Evolutionary conservation across 495 filamentous ascomycete species (phyloP).

Genomic region (Xylaria palmicola): DNA sequence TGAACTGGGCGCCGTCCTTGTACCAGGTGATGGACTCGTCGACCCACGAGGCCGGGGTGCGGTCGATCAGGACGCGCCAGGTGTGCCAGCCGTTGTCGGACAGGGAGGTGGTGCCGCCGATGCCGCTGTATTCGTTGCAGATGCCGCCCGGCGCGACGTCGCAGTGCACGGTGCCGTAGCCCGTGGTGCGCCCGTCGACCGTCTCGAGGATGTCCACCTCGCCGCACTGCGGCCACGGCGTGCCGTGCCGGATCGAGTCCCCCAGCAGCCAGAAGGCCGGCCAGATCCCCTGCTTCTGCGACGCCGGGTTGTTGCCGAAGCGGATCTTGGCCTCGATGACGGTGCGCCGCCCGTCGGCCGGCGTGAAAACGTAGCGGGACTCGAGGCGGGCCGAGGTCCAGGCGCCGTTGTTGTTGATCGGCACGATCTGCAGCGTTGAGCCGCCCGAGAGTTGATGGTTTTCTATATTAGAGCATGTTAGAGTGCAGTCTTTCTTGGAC

Average conservation of each 20-base stretch:
- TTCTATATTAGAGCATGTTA: not conserved
- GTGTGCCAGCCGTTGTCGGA: slow-evolving; percentile 47
- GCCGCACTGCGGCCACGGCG: slow-evolving; percentile 47
- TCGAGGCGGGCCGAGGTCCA: slow-evolving; percentile 54
- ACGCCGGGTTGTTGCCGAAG: slow-evolving; percentile 37
- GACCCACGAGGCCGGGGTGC: slow-evolving; percentile 36
- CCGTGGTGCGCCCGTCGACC: slow-evolving; percentile 43
- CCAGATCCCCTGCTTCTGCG: slow-evolving; percentile 52
- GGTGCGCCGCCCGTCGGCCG: slow-evolving; percentile 35
- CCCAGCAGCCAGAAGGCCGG: slow-evolving; percentile 57
- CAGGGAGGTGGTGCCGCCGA: slow-evolving; percentile 31
- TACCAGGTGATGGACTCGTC: slow-evolving; percentile 49
- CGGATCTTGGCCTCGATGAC: slow-evolving; percentile 44
- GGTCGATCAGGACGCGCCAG: slow-evolving; percentile 48
- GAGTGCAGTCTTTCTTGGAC: too few relatives aligned
- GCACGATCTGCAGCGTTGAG: slow-evolving; percentile 46
- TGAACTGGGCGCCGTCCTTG: slow-evolving; percentile 43
- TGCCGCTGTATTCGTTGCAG: slow-evolving; percentile 49
- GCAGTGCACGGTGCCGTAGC: slow-evolving; percentile 51
- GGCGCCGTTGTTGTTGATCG: slow-evolving; percentile 35
- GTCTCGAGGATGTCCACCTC: slow-evolving; percentile 54
- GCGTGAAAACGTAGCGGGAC: slow-evolving; percentile 44
- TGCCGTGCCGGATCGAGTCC: slow-evolving; percentile 37
- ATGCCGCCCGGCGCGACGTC: slow-evolving; percentile 40
- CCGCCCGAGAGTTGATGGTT: slow-evolving; percentile 46